A percentile compares a stretch with the other conserved stretches of the same genome.
Evolutionary conservation across 2,329 filamentous ascomycete genomes (phyloP).

Genomic region (Ophiocordyceps sinensis): DNA sequence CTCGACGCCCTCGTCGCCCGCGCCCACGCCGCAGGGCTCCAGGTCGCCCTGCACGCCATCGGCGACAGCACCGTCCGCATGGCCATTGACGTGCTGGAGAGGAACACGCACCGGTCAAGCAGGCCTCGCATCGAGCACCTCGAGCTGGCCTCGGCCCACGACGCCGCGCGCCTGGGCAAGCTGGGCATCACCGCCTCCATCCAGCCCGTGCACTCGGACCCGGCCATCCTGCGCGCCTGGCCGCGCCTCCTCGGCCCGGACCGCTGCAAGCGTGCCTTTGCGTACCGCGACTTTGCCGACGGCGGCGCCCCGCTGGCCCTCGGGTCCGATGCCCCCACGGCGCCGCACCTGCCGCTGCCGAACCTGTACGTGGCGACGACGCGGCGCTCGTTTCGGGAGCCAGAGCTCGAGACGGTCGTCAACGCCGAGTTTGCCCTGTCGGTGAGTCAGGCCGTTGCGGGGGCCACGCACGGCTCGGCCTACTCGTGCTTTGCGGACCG

Average conservation of each 20-base stretch:
- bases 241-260: conserved; percentile 38
- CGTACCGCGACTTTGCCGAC: conserved; percentile 46
- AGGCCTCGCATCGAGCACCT: conserved; percentile 52
- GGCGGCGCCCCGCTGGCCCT: conserved; percentile 39
- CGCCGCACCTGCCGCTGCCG: conserved; percentile 35
- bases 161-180: conserved; percentile 39
- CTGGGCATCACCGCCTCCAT: conserved; percentile 47
- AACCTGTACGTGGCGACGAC: conserved; percentile 48
- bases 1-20: conserved; percentile 37
- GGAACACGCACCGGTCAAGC: conserved; percentile 24
- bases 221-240: conserved; percentile 47
- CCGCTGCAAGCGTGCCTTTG: conserved; percentile 44
- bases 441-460: conserved; percentile 36
- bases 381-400: conserved; percentile 37
- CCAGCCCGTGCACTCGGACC: conserved; percentile 44
- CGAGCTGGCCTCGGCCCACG: conserved; percentile 39
- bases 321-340: conserved; percentile 45
- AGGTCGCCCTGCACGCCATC: conserved; percentile 51
- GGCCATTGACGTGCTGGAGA: conserved; percentile 40
- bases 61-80: conserved; percentile 44
- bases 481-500: conserved; percentile 43
- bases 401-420: conserved; percentile 23
- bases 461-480: conserved; percentile 39
- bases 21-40: conserved; percentile 39
- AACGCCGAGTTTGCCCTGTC: conserved; percentile 39